Evolutionary conservation across 2,329 filamentous ascomycete species (phyloP), one percentile per base, ranked within the genome.

Genomic region (Fusarium fujikuroi): DNA sequence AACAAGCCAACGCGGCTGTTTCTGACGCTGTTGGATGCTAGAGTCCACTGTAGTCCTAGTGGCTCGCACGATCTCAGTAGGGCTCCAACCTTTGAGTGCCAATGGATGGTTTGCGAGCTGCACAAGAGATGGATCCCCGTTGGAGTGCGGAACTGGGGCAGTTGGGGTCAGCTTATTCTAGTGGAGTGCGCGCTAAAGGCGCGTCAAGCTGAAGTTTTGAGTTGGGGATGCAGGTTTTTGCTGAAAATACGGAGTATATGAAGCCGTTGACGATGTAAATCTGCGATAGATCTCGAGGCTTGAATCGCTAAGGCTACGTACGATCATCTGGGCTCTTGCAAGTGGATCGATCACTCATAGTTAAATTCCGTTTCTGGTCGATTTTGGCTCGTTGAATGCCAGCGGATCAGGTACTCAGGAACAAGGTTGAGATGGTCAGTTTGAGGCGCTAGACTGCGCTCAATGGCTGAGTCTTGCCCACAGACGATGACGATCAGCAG

Each of bases 361-460:
- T 56, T 14, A 23, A 32, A 60, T 49, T 47, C 65, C 59, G 59
- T 42, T 69, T 63, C 34, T 42, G 59, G 44, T 36, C 10, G 21
- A 50, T 40, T 43, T 59, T 56, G 69, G 58, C 37, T 60, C 60
- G 34, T 58, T 36, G 49, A 61, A 66, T 60, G 57, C 54, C 60
- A 66, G 70, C 60, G 56, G 65, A 70, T 70, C 66, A 73, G 60
- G 70, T 57, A 74, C 71, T 46, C 54, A 72, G 71, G 71, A 74
- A 74, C 71, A 73, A 62, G 74, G 72, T 76, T 75, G 52, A 36
- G 57, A 69, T 63, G 66, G 72, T 65, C 56, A 62, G 73, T 70
- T 65, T 63, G 73, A 77, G 67, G 75, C 66, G 75, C 74, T 75
- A 61, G 60, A 60, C 60, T 77, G 72, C 65, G 72, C 72, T 58